These are phyloP conservation scores for Paecilomyces formosus DNA, from an alignment of 2,329 filamentous ascomycete species.

Conservation along the genomic window DNA sequence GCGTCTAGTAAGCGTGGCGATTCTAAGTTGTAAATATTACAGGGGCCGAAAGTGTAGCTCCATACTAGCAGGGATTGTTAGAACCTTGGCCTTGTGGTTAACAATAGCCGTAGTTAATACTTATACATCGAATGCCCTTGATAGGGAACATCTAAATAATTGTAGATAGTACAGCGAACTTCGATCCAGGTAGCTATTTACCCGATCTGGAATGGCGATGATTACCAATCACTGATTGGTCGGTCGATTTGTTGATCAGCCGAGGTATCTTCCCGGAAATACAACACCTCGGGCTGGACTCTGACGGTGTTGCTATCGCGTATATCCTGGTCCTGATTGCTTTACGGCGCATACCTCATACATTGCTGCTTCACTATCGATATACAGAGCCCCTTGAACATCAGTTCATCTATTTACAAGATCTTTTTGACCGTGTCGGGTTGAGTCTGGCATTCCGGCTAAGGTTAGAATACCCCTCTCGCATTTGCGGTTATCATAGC, in stretches of 20 bases:
- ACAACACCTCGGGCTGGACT: background rate
- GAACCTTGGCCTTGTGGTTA: too few relatives aligned
- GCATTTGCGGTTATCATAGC: too few relatives aligned
- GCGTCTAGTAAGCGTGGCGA: background rate
- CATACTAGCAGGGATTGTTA: too few relatives aligned
- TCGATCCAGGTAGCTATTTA: background rate
- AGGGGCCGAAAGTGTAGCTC: too few relatives aligned
- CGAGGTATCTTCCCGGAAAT: background rate
- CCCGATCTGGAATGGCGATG: background rate
- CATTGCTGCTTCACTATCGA: background rate
- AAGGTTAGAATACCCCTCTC: too few relatives aligned
- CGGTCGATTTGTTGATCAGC: background rate
- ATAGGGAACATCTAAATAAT: background rate
- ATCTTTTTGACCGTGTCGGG: too few relatives aligned
- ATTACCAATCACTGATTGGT: background rate
- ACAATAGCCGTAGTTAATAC: too few relatives aligned
- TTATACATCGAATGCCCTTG: too few relatives aligned
- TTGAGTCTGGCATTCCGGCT: too few relatives aligned
- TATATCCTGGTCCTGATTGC: background rate
- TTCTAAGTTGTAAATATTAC: constrained; percentile 14
- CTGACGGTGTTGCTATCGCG: background rate
- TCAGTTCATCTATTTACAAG: background rate
- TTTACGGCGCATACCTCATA: background rate
- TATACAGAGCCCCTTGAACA: background rate
- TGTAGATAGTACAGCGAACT: background rate